Base-by-base conservation (phyloP, 2,329 filamentous ascomycete genomes). In the Neofusicoccum sp. region DNA sequence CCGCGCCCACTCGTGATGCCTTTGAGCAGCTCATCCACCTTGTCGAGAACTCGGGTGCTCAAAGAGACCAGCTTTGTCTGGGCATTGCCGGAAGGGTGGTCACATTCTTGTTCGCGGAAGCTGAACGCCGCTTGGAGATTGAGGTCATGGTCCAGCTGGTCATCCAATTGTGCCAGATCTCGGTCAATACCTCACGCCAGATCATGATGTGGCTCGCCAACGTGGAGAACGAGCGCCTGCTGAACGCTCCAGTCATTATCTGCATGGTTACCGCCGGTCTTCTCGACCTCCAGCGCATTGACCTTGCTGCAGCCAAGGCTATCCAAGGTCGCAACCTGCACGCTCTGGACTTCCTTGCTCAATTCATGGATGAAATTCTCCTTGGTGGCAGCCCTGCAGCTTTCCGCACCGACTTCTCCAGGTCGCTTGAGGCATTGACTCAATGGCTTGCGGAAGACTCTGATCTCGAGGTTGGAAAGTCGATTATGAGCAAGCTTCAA, bases 401-500 rank as follows among this genome's bases (percentile, higher is more conserved):
- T 1, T 79, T 97, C 49, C 89, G 91, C 67, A 87, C 92, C 1
- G 92, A 98, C 75, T 96, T 97, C 69, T 87, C 91, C 6, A 84
- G 86, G 63, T 96, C 91, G 61, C 82, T 96, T 59, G 88, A 93
- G 65, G 89, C 87, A 48, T 87, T 95, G 41, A 93, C 89, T 78
- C 79, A 85, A 48, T 96, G 92, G 91, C 84, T 96, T 34, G 79
- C 80, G 6, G 89, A 93, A 64, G 88, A 96, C 14, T 83, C 89
- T 1, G 81, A 81, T 41, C 81, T 90, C 16, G 77, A 83, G 24
- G 78, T 84, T 24, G 90, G 86, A 9, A 86, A 89, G 66, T 84
- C 89, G 36, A 82, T 98, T 63, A 89, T 93, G 71, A 79, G 80
- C 62, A 88, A 85, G 65, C 73, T 89, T 54, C 82, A 85, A 65